A percentile compares a stretch with the other conserved stretches of the same genome.
phyloP scores from a whole-genome alignment of 257 asterid species.

The Solanum sejunctum region DNA sequence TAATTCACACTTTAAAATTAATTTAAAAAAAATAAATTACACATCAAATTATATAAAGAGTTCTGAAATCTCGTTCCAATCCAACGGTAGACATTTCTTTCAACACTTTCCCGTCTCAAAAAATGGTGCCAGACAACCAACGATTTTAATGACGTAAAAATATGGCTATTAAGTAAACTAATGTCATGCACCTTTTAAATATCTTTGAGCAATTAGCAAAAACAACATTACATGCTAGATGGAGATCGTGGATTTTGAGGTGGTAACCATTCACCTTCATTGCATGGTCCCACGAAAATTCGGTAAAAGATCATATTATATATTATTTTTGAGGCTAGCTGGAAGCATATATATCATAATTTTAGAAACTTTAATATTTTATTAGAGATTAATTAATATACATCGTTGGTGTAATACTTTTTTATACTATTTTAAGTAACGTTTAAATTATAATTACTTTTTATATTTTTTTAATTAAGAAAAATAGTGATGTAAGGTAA shows the following conservation, averaged over 20 bases:
- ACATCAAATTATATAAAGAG: background rate
- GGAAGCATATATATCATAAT: background rate
- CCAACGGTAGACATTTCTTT: background rate
- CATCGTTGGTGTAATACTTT: too few species aligned
- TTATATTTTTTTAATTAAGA: too few species aligned
- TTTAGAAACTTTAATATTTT: background rate
- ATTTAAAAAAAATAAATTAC: background rate
- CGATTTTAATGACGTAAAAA: background rate
- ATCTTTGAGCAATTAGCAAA: slow-evolving; percentile 1
- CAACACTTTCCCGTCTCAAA: background rate
- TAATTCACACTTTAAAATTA: background rate
- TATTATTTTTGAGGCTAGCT: background rate
- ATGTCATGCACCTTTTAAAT: slow-evolving; percentile 7
- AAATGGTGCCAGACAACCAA: background rate
- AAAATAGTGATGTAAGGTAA: too few species aligned
- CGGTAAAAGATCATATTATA: background rate
- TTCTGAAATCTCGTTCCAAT: background rate
- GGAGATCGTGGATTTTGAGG: slow-evolving; percentile 16
- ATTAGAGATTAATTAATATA: background rate
- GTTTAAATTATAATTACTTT: too few species aligned
- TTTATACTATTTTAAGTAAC: too few species aligned
- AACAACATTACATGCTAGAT: slow-evolving; percentile 3
- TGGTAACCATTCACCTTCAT: slow-evolving; percentile 5
- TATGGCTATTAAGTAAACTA: slow-evolving; percentile 19
- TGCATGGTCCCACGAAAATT: background rate